Conservation (phyloP, 2,329 filamentous ascomycete genomes). For the Lasiodiplodia sp. region DNA sequence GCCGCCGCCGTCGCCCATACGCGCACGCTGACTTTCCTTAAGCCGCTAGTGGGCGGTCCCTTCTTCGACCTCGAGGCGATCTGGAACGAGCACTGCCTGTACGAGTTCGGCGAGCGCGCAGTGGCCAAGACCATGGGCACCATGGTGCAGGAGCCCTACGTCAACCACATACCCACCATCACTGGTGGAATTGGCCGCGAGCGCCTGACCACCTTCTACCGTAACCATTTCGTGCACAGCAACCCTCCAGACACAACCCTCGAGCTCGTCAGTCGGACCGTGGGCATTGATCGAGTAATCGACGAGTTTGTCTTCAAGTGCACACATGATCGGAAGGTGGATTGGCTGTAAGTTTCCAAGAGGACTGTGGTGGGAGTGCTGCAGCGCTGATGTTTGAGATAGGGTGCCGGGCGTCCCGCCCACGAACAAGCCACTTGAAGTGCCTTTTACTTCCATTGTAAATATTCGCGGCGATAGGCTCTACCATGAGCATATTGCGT, state of each 20-base stretch:
- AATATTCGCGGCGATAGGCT: conserved; percentile 73
- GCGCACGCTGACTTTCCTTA: conserved; percentile 70
- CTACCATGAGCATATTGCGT: conserved; percentile 74
- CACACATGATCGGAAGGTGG: conserved; percentile 36
- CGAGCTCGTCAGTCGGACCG: conserved; percentile 73
- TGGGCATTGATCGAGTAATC: conserved; percentile 72
- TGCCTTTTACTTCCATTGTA: conserved; percentile 71
- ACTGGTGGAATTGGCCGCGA: conserved; percentile 73
- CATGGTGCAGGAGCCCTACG: conserved; percentile 81
- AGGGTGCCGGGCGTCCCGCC: conserved; percentile 44
- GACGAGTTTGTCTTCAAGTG: conserved; percentile 47
- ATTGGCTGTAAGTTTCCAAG: conserved; percentile 43
- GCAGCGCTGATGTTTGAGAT: neutral
- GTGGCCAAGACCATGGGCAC: conserved; percentile 80
- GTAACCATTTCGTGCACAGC: conserved; percentile 75
- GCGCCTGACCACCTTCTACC: conserved; percentile 71
- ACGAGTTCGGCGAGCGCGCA: conserved; percentile 72
- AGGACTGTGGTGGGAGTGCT: neutral
- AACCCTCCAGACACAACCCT: conserved; percentile 73
- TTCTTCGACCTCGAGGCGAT: conserved; percentile 77
- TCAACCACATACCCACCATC: conserved; percentile 77
- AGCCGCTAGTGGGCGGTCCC: conserved; percentile 67
- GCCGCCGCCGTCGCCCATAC: conserved; percentile 71
- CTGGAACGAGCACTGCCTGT: conserved; percentile 80
- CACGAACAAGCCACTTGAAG: conserved; percentile 44